Evolutionary conservation across 1,284 basidiomycete species (phyloP).

Genomic region (Ganoderma lucidum): DNA sequence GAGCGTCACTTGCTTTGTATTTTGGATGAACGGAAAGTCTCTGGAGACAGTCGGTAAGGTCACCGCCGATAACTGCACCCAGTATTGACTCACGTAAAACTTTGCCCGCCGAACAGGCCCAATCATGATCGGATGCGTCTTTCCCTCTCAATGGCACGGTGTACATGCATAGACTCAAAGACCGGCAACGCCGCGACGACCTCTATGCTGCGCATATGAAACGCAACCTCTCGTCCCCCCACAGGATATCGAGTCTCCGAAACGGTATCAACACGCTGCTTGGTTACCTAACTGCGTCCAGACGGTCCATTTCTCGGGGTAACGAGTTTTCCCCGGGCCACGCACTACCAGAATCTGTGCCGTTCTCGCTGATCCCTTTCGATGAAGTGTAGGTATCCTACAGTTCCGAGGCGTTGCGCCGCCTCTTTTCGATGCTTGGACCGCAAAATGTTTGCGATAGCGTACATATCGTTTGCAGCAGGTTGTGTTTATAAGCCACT

Average conservation of each 20-base stretch:
- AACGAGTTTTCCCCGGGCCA: not conserved
- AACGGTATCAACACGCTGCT: not conserved
- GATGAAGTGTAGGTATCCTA: not conserved
- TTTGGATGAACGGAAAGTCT: too few relatives aligned
- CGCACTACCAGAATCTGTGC: not conserved
- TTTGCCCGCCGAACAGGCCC: not conserved
- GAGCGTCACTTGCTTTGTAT: too few relatives aligned
- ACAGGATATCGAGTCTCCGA: not conserved
- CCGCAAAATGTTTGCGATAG: not conserved
- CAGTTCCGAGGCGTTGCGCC: not conserved
- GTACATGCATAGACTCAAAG: not conserved
- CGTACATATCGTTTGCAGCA: not conserved
- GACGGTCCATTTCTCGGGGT: not conserved
- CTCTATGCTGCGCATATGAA: not conserved
- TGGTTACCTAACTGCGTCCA: not conserved
- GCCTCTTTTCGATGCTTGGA: not conserved
- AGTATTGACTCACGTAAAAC: too few relatives aligned
- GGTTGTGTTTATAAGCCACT: not conserved
- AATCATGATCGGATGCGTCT: not conserved
- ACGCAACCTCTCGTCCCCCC: not conserved
- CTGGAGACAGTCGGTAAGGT: too few relatives aligned
- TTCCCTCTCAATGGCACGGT: not conserved
- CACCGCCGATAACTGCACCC: too few relatives aligned
- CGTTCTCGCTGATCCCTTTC: not conserved
- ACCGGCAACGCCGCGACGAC: not conserved